Evolutionary conservation across 2,329 filamentous ascomycete species (phyloP).

Genomic region (Trichophyton equinum): DNA sequence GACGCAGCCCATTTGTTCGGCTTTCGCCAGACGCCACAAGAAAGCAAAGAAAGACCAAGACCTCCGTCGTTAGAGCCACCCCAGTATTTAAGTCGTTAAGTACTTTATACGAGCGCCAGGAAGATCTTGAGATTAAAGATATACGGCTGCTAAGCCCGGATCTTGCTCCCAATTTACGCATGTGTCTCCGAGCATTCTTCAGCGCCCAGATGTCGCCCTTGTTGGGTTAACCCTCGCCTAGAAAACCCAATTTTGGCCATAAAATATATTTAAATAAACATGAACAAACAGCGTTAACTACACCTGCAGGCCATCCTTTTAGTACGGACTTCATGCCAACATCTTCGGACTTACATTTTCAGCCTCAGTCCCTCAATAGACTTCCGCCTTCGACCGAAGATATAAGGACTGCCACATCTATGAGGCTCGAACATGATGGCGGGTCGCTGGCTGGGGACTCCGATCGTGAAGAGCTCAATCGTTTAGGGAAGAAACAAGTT

Average conservation of each 20-base stretch:
- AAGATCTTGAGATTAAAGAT: not conserved
- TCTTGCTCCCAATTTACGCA: not conserved
- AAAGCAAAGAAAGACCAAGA: not conserved
- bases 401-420: not conserved
- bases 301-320: not conserved
- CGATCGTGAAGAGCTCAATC: constrained; percentile 26
- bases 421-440: not conserved
- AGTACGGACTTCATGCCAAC: not conserved
- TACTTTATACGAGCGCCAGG: not conserved
- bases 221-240: not conserved
- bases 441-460: constrained; percentile 7
- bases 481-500: constrained; percentile 33
- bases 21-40: not conserved
- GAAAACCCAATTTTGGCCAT: not conserved
- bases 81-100: not conserved
- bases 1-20: not conserved
- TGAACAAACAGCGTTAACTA: not conserved
- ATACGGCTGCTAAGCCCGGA: not conserved
- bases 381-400: not conserved
- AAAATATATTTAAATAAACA: no score
- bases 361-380: not conserved
- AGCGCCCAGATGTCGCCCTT: not conserved
- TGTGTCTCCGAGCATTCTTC: not conserved
- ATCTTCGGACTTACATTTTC: not conserved
- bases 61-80: not conserved